These are phyloP conservation scores for Scutellaria galericulata DNA, from an alignment of 257 asterid genomes.

Conservation along the genomic window DNA sequence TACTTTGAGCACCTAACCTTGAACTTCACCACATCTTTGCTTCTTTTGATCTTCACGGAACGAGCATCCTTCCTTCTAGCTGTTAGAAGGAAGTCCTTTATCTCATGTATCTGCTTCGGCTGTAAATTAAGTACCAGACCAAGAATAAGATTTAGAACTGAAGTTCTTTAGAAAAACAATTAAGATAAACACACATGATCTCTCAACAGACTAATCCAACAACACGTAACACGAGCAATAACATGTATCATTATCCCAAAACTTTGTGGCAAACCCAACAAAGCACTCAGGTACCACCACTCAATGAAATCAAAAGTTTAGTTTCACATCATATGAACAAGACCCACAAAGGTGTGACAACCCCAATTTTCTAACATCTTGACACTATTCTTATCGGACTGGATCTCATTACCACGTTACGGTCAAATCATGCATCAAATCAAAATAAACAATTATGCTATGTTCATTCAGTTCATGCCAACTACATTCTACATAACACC, in stretches of 20 bases:
- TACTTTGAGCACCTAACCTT: constrained; percentile 68
- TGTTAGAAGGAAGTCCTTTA: constrained; percentile 61
- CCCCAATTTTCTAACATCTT: neutral
- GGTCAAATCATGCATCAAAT: neutral
- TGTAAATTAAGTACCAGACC: constrained; percentile 27
- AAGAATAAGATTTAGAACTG: neutral
- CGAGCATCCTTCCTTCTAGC: constrained; percentile 69
- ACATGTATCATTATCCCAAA: too few relatives aligned
- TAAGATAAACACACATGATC: neutral
- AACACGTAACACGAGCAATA: neutral
- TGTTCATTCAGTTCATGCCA: neutral
- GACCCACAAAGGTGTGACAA: neutral
- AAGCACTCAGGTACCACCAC: neutral
- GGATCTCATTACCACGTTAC: neutral
- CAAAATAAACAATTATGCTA: neutral
- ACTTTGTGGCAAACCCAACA: too few relatives aligned
- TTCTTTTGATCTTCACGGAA: constrained; percentile 55
- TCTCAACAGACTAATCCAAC: neutral
- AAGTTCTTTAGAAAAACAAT: neutral
- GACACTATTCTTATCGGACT: neutral
- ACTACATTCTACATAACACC: neutral
- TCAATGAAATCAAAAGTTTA: neutral
- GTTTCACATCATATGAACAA: neutral
- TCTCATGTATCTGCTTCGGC: constrained; percentile 70
- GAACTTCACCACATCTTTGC: constrained; percentile 61